Evolutionary conservation across 1,284 basidiomycete species (phyloP), one percentile per base, ranked within the genome.

Genomic region (Quambalaria eucalypti): DNA sequence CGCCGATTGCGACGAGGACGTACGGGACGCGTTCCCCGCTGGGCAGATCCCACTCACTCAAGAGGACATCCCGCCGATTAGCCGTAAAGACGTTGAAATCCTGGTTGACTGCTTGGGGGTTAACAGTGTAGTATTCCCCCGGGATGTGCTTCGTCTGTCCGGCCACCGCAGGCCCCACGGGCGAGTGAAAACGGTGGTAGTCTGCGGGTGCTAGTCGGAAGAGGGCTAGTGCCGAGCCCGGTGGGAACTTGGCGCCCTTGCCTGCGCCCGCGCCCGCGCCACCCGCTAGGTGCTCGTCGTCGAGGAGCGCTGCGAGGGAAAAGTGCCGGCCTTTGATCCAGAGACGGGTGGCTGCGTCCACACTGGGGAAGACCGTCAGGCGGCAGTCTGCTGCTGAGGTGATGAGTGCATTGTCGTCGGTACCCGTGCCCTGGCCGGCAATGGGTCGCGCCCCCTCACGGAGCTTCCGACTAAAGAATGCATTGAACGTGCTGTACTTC

Each of bases 301-400:
- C 92, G 0, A 98, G 81, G 33, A 98, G 79, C 1, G 85, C 81
- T 1, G 78, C 80, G 1, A 97, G 81, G 0, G 84, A 85, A 72
- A 97, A 97, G 65, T 95, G 89, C 23, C 89, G 84, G 0, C 93
- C 95, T 73, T 98, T 98, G 78, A 98, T 95, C 93, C 95, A 98
- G 3, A 98, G 78, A 23, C 81, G 79, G 0, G 89, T 96, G 1
- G 95, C 92, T 53, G 88, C 86, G 47, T 76, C 79, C 7, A 96
- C 84, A 0, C 83, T 86, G 70, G 88, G 85, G 75, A 97, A 98
- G 0, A 85, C 85, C 86, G 96, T 93, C 66, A 96, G 82, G 28
- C 93, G 85, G 73, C 90, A 96, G 78, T 98, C 93, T 0, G 93
- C 93, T 23, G 85, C 85, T 50, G 86, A 88, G 51, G 96, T 88